Conservation (phyloP, 257 asterid genomes). For the Rehmannia glutinosa region DNA sequence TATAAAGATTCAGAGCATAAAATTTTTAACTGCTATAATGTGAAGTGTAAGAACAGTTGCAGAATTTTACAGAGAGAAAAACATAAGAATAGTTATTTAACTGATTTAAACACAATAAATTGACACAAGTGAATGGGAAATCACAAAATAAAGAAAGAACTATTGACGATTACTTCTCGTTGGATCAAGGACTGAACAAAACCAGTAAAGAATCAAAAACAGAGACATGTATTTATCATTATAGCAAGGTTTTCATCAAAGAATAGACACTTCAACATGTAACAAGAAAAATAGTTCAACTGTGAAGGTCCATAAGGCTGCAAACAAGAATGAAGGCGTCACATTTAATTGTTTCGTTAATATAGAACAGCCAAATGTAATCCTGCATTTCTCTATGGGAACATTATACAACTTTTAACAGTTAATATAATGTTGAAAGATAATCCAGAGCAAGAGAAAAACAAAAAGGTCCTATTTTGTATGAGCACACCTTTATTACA, state of each 20-base stretch:
- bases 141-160: neutral
- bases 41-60: neutral
- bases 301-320: neutral
- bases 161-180: neutral
- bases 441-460: neutral
- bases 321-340: neutral
- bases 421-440: neutral
- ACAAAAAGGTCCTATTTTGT: neutral
- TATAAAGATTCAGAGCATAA: too few relatives aligned
- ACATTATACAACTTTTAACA: neutral
- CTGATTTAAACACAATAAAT: neutral
- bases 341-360: neutral
- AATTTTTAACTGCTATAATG: neutral
- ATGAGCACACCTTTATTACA: neutral
- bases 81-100: conserved; percentile 1
- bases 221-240: neutral
- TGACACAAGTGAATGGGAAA: neutral
- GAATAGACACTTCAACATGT: neutral
- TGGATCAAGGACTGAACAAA: neutral
- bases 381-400: neutral
- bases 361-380: neutral
- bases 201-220: neutral
- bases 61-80: conserved; percentile 1
- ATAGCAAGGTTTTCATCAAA: neutral
- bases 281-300: neutral